phyloP scores from a whole-genome alignment of 176 grass and related monocot species.

The Phragmites australis region DNA sequence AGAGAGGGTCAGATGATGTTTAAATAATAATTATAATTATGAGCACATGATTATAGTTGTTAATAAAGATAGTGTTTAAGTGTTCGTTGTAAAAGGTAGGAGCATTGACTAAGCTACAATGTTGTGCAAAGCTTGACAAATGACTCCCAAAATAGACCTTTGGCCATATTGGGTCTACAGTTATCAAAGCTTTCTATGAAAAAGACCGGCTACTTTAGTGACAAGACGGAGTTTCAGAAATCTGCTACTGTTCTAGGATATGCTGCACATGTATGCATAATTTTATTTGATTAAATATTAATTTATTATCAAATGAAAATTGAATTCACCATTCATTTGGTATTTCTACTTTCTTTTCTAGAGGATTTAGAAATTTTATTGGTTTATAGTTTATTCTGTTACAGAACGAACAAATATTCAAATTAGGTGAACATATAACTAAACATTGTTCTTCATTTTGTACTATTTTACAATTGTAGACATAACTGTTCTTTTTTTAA shows the following conservation, averaged over 20 bases:
- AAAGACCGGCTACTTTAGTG: slow-evolving; percentile 70
- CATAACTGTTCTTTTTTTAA: slow-evolving; percentile 38
- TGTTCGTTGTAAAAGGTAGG: not conserved
- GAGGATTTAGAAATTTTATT: not conserved
- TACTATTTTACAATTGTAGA: not conserved
- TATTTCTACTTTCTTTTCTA: slow-evolving; percentile 1
- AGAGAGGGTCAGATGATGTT: not conserved
- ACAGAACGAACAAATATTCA: slow-evolving; percentile 15
- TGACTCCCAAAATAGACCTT: slow-evolving; percentile 48
- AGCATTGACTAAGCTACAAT: not conserved
- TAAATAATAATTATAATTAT: not conserved
- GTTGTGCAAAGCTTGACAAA: not conserved
- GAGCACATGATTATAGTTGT: not conserved
- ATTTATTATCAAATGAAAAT: not conserved
- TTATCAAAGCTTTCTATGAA: slow-evolving; percentile 56
- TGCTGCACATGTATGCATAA: slow-evolving; percentile 73
- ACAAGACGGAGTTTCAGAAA: slow-evolving; percentile 68
- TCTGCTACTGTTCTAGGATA: slow-evolving; percentile 74
- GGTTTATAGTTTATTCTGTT: slow-evolving; percentile 1
- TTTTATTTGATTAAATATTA: slow-evolving; percentile 23
- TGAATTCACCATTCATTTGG: not conserved
- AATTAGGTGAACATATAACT: not conserved
- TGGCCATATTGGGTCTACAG: slow-evolving; percentile 68
- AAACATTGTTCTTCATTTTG: not conserved
- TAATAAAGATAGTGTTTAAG: not conserved